These are phyloP conservation scores for Vickermania ingenoplastis DNA, from an alignment of 208 protist genomes.

Conservation along the genomic window DNA sequence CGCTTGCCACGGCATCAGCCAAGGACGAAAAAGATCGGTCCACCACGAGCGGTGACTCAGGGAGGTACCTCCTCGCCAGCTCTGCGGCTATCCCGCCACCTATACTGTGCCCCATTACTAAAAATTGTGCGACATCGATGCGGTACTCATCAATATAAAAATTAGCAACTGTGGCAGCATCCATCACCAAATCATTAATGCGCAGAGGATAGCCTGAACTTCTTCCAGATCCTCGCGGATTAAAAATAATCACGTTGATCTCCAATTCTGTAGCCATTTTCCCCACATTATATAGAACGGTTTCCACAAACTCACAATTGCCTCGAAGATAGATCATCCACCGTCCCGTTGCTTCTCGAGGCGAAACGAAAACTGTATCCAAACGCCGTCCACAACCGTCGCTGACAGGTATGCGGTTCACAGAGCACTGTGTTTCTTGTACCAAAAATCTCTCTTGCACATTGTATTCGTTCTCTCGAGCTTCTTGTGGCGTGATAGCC, in stretches of 20 bases:
- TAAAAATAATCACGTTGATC: conserved; percentile 72
- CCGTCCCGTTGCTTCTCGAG: conserved; percentile 10
- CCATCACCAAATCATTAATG: conserved; percentile 48
- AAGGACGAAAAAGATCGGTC: conserved; percentile 75
- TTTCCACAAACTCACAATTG: conserved; percentile 73
- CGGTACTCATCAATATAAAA: conserved; percentile 22
- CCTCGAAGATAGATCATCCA: conserved; percentile 79
- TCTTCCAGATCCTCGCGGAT: conserved; percentile 59
- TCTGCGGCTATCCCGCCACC: conserved; percentile 50
- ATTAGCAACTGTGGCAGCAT: conserved; percentile 32
- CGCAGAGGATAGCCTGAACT: conserved; percentile 49
- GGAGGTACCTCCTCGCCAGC: conserved; percentile 23
- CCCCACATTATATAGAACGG: conserved; percentile 20
- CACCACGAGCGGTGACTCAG: conserved; percentile 32
- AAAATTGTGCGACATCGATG: conserved; percentile 22
- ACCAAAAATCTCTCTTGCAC: no score
- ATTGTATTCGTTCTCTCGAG: no score
- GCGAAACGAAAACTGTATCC: conserved; percentile 36
- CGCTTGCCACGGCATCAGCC: conserved; percentile 56
- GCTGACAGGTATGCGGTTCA: background rate
- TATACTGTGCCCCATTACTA: conserved; percentile 81
- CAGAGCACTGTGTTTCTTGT: no score
- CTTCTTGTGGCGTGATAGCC: background rate
- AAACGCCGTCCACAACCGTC: conserved; percentile 15
- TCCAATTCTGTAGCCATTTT: conserved; percentile 22